Evolutionary conservation across 441 rosid species (phyloP), one percentile per base, ranked within the genome.

Genomic region (Adansonia gregorii): DNA sequence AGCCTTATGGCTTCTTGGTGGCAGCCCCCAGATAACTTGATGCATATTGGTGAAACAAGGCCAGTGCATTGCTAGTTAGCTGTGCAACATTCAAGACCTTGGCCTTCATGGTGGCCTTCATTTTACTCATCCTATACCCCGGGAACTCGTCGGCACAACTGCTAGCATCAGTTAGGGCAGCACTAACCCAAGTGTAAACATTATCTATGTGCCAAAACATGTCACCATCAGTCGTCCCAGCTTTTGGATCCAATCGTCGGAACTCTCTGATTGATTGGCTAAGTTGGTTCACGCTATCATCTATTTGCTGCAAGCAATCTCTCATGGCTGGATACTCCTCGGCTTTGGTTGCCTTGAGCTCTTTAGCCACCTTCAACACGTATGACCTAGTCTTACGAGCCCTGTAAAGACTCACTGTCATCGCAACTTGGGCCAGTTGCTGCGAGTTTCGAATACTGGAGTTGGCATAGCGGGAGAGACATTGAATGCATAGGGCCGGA

Each of bases 81-180:
- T 93, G 91, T 48, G 88, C 97, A 73, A 91, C 88, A 31, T 94
- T 89, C 92, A 87, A 73, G 66, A 93, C 94, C 82, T 87, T 92
- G 11, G 88, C 89, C 83, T 85, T 94, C 45, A 92, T 88, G 1
- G 89, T 84, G 31, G 97, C 97, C 82, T 84, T 92, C 52, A 90
- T 66, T 77, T 90, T 94, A 73, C 89, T 84, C 91, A 88, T 88
- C 45, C 81, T 85, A 39, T 69, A 82, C 43, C 83, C 93, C 0
- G 89, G 90, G 51, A 92, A 87, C 66, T 86, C 85, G 43, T 86
- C 88, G 4, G 83, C 75, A 72, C 98, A 94, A 46, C 80, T 77
- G 74, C 73, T 84, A 5, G 95, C 89, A 78, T 93, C 94, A 0
- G 97, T 89, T 19, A 88, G 73, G 43, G 98, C 96, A 3, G 93